A percentile compares a stretch with the other conserved stretches of the same genome.
These are phyloP conservation scores for Pistacia atlantica DNA, from an alignment of 345 rosid species.

Conservation along the genomic window DNA sequence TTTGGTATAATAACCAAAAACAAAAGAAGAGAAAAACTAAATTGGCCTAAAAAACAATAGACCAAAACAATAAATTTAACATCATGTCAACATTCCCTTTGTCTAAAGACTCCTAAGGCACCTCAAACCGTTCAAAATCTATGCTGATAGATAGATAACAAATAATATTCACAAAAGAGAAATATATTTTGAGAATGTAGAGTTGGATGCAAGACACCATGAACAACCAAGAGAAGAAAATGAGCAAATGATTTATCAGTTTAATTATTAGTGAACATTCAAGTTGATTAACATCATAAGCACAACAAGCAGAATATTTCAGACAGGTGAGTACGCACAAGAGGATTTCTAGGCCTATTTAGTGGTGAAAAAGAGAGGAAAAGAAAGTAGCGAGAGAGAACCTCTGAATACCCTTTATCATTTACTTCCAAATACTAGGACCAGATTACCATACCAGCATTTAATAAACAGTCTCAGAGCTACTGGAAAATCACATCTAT, in stretches of 20 bases:
- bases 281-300: background rate
- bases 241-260: background rate
- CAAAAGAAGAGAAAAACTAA: background rate
- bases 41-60: background rate
- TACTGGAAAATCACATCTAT: too few species aligned
- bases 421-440: background rate
- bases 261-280: background rate
- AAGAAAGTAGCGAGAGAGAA: background rate
- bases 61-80: background rate
- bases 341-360: background rate
- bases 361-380: background rate
- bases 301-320: background rate
- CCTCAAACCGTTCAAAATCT: background rate
- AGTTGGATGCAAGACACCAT: background rate
- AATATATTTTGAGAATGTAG: background rate
- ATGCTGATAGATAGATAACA: background rate
- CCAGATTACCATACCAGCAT: background rate
- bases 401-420: background rate
- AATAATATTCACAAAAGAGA: background rate
- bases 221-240: background rate
- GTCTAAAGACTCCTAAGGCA: background rate
- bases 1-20: background rate
- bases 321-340: conserved; percentile 5
- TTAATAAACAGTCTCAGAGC: background rate
- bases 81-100: background rate